Base-by-base conservation (phyloP, 352 stramenopile genomes). In the Phytophthora pinifolia region DNA sequence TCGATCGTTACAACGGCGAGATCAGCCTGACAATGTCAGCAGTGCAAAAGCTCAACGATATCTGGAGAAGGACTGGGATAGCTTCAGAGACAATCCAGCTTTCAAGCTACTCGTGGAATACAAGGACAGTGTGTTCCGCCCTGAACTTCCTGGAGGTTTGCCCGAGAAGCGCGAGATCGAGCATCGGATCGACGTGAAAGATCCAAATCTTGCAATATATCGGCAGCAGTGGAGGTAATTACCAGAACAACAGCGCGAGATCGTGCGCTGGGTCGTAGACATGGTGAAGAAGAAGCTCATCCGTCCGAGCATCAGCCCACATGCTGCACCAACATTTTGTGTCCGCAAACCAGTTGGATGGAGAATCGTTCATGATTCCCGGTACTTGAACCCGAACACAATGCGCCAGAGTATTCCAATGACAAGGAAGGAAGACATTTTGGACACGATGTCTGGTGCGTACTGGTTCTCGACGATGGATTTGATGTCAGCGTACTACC, bases 311-410 rank as follows among this genome's bases (percentile, higher is more conserved):
- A 70, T 37, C 3, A 52, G 29, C 8, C 55, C 62, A 31, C 41
- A 56, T 31, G 27, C 33, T 5, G 14, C 20, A 8, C 62, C 62
- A 2, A 65, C 54, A 1, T 62, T 66, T 18, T 66, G 47, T 31
- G 50, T 70, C 3, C 20, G 41, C 22, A 66, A 70, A 15, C 17
- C 56, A 13, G 37, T 51, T 6, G 55, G 54, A 5, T 62, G 56
- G 55, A 13, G 55, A 4, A 66, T 70, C 37, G 47, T 70, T 9
- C 62, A 70, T 15, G 55, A 52, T 15, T 66, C 37, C 34, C 53
- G 53, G 9, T 45, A 35, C 31, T 17, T 61, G 3, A 35, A 29
- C 35, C 34, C 38, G 4, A 42, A 39, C 17, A 42, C 13, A 4
- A 34, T 58, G 9, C 27, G 31, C 1, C 25, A 50, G 39, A 70